phyloP scores from a whole-genome alignment of 495 filamentous ascomycete genomes.

The Trichoderma reesei region DNA sequence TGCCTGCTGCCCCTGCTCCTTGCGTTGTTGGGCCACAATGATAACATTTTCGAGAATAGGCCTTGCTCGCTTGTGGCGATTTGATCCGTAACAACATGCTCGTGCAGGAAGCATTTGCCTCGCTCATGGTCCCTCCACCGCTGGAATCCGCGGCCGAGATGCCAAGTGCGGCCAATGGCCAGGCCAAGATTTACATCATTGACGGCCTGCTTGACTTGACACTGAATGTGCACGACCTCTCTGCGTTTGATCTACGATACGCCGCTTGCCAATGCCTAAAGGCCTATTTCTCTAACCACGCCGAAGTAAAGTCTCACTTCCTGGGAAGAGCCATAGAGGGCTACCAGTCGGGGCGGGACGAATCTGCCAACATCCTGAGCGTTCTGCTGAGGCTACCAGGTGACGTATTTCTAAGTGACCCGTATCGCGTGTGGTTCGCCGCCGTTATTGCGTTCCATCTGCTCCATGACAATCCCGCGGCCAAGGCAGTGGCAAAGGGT shows the following conservation, averaged over 20 bases:
- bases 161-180: slow-evolving; percentile 32
- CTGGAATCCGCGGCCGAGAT: slow-evolving; percentile 36
- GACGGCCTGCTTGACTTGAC: slow-evolving; percentile 85
- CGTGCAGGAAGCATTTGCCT: slow-evolving; percentile 82
- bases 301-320: slow-evolving; percentile 73
- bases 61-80: slow-evolving; percentile 76
- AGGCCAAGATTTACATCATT: slow-evolving; percentile 73
- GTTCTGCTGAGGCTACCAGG: slow-evolving; percentile 59
- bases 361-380: slow-evolving; percentile 83
- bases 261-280: slow-evolving; percentile 84
- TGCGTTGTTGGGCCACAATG: slow-evolving; percentile 2
- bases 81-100: slow-evolving; percentile 71
- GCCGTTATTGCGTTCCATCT: slow-evolving; percentile 83
- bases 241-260: slow-evolving; percentile 68
- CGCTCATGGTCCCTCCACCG: slow-evolving; percentile 58
- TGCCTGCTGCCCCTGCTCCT: slow-evolving; percentile 11
- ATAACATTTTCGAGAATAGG: slow-evolving; percentile 38
- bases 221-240: slow-evolving; percentile 53
- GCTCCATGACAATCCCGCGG: slow-evolving; percentile 70
- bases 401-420: slow-evolving; percentile 55
- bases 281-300: slow-evolving; percentile 77
- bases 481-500: slow-evolving; percentile 68
- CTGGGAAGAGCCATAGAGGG: slow-evolving; percentile 82
- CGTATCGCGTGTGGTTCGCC: slow-evolving; percentile 88
- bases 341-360: slow-evolving; percentile 65